Evolutionary conservation across 345 rosid species (phyloP), one percentile per base, ranked within the genome.

Genomic region (Atalantia buxifolia): DNA sequence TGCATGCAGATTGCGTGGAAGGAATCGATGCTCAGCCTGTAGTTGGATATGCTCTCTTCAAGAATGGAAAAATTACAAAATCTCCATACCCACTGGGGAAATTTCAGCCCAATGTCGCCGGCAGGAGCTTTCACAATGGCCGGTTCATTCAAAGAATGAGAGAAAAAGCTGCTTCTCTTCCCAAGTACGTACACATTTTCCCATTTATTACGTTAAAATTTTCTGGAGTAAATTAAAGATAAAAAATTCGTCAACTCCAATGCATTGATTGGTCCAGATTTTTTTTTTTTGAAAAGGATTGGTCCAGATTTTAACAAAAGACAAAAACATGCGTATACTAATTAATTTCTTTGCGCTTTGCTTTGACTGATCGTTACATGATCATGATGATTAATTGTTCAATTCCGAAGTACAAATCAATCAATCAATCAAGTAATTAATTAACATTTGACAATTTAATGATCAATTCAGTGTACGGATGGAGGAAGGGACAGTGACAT

Each of bases 61-160:
- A 30, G 40, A 18, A 31, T 64, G 68, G 68, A 31, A 64, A 64
- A 31, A 19, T 18, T 8, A 64, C 40, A 0, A 30, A 14, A 64
- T 1, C n/a, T 2, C 12, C 68, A 30, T 64, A 64, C 7, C 68
- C 68, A 16, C 18, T 64, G 68, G 68, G 2, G 68, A 64, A 64
- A 30, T 64, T 64, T 64, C 40, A 64, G 19, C 1, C 40, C 19
- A 18, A 31, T 6, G 68, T 31, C 33, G 74, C 90, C 1, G 90
- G 87, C 19, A 84, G 89, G 78, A 84, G 89, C 63, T 86, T 86
- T 79, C 89, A 86, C 77, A 86, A 86, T 76, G 88, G 88, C 38
- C 85, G 90, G 14, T 87, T 87, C 78, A 80, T 87, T 19, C 88
- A 85, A 79, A 85, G 88, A 70, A 81, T 87, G 90, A 81, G 90